These are phyloP conservation scores for Gryganskiella cystojenkinii DNA, from an alignment of 192 early-diverging fungal genomes.

Conservation along the genomic window DNA sequence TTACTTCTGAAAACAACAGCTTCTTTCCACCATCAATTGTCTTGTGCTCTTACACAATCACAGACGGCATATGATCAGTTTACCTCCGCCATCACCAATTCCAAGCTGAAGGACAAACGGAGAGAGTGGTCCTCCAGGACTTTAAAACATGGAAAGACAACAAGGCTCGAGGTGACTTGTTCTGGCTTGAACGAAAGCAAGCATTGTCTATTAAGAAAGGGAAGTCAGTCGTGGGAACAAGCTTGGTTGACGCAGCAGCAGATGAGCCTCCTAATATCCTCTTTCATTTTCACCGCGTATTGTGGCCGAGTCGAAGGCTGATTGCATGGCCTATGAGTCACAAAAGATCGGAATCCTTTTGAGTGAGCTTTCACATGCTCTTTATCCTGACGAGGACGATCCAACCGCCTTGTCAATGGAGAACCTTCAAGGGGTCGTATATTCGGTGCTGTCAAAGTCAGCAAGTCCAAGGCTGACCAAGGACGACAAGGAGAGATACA, in stretches of 20 bases:
- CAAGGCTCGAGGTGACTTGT: background rate
- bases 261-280: slow-evolving; percentile 12
- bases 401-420: too few relatives aligned
- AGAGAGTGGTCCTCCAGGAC: slow-evolving; percentile 1
- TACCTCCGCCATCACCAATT: slow-evolving; percentile 13
- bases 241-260: slow-evolving; percentile 22
- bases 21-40: too few relatives aligned
- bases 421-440: too few relatives aligned
- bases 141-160: slow-evolving; percentile 8
- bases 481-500: background rate
- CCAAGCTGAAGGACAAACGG: background rate
- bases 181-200: slow-evolving; percentile 22
- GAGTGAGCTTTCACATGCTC: too few relatives aligned
- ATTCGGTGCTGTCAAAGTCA: too few relatives aligned
- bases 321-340: too few relatives aligned
- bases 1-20: too few relatives aligned
- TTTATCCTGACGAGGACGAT: too few relatives aligned
- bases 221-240: slow-evolving; percentile 16
- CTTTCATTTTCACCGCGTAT: too few relatives aligned
- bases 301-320: too few relatives aligned
- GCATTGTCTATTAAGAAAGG: slow-evolving; percentile 8
- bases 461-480: too few relatives aligned
- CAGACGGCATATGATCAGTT: slow-evolving; percentile 6
- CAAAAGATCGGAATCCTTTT: too few relatives aligned
- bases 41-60: slow-evolving; percentile 1